Conservation (phyloP, 345 rosid species). For the Salix udensis region DNA sequence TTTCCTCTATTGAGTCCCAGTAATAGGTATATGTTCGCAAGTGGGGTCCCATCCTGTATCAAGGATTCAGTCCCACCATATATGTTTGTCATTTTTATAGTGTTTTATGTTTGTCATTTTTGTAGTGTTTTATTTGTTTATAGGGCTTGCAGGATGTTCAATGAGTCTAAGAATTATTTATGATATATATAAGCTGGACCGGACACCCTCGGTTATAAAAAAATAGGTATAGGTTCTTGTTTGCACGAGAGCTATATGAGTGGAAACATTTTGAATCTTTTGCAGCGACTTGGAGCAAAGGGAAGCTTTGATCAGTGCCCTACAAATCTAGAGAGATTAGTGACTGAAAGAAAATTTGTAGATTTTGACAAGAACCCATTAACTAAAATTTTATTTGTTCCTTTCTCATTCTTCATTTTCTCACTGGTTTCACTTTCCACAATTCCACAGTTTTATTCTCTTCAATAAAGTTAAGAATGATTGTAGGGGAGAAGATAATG, state of each 20-base stretch:
- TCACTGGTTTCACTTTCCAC: conserved; percentile 5
- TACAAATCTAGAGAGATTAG: conserved; percentile 31
- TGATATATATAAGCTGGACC: no score
- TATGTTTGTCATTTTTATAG: no score
- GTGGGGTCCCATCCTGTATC: no score
- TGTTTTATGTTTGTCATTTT: no score
- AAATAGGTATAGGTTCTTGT: conserved; percentile 21
- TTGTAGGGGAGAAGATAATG: background rate
- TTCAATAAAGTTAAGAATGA: conserved; percentile 6
- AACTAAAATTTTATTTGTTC: conserved; percentile 19
- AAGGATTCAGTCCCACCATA: no score
- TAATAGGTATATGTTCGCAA: conserved; percentile 18
- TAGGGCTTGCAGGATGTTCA: no score
- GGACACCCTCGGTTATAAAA: no score
- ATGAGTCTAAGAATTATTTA: no score
- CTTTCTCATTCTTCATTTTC: conserved; percentile 15
- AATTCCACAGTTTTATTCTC: conserved; percentile 6
- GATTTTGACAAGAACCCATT: conserved; percentile 41
- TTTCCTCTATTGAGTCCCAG: conserved; percentile 8
- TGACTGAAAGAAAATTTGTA: conserved; percentile 24
- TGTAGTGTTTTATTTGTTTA: no score
- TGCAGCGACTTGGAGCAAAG: conserved; percentile 41
- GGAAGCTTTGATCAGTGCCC: conserved; percentile 28
- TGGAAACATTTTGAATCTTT: conserved; percentile 51
- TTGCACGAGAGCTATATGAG: conserved; percentile 18